These are phyloP conservation scores for Pseudomonodictys pantanalensis DNA, from an alignment of 495 filamentous ascomycete genomes.

Conservation along the genomic window DNA sequence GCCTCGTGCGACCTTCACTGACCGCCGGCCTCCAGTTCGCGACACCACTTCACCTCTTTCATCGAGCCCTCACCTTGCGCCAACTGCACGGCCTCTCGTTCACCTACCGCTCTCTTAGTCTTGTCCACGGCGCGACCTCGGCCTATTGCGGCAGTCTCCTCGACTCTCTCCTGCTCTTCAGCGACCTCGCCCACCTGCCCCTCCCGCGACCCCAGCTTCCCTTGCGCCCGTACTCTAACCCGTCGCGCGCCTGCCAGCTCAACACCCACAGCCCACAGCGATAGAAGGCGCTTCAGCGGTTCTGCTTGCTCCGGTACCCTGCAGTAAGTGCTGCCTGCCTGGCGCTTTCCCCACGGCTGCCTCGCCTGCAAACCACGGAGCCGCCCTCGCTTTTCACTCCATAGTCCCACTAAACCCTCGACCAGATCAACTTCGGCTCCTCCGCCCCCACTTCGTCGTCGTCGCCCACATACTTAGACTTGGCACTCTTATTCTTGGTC, in stretches of 20 bases:
- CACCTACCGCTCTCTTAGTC: slow-evolving; percentile 5
- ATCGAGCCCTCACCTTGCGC: not conserved
- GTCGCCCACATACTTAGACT: not conserved
- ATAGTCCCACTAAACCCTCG: not conserved
- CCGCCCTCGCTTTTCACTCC: not conserved
- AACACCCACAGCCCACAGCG: not conserved
- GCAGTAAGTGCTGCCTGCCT: slow-evolving; percentile 23
- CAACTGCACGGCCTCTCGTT: slow-evolving; percentile 23
- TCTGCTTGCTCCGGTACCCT: slow-evolving; percentile 11
- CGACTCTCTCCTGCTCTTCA: slow-evolving; percentile 8
- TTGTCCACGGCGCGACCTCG: not conserved
- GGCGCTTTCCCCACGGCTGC: not conserved
- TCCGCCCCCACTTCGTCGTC: not conserved
- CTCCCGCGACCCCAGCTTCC: not conserved
- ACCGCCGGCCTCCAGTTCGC: slow-evolving; percentile 29
- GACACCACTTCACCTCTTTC: slow-evolving; percentile 11
- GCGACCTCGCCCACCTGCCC: not conserved
- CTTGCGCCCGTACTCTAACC: not conserved
- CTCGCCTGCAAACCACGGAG: no score
- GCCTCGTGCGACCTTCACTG: slow-evolving; percentile 14
- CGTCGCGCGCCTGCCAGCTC: not conserved
- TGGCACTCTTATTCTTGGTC: slow-evolving; percentile 5
- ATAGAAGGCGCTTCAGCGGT: not conserved
- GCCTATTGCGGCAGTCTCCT: slow-evolving; percentile 18
- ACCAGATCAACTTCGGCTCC: not conserved